phyloP scores from a whole-genome alignment of 2,329 filamentous ascomycete species.

The Dothidotthia symphoricarpi region DNA sequence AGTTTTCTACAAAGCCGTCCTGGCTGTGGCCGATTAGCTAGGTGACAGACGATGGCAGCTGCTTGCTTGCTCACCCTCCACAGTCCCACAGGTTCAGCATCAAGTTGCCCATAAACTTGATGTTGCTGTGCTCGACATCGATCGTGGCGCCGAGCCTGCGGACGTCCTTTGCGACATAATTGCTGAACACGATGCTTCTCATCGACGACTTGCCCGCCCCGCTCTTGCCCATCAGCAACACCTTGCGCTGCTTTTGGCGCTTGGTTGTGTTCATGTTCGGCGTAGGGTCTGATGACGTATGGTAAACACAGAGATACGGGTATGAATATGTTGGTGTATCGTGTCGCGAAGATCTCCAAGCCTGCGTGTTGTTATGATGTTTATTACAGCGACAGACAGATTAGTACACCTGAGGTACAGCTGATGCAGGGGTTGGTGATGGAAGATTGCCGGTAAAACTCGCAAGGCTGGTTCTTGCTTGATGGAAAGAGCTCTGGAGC shows the following conservation, averaged over 20 bases:
- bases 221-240: conserved; percentile 75
- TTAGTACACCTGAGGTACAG: too few relatives aligned
- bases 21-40: conserved; percentile 57
- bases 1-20: conserved; percentile 98
- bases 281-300: conserved; percentile 6
- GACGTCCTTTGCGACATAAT: conserved; percentile 96
- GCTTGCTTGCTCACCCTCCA: conserved; percentile 62
- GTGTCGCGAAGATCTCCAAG: not conserved
- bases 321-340: not conserved
- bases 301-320: not conserved
- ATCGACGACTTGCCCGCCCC: conserved; percentile 98
- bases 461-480: too few relatives aligned
- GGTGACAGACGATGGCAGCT: not conserved
- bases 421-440: too few relatives aligned
- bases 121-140: conserved; percentile 96
- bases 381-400: too few relatives aligned
- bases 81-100: conserved; percentile 99
- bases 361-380: too few relatives aligned
- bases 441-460: too few relatives aligned
- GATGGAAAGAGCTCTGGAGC: conserved; percentile 8
- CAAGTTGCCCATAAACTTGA: conserved; percentile 97
- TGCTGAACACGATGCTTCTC: conserved; percentile 98
- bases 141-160: conserved; percentile 91
- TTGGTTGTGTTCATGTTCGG: conserved; percentile 41
- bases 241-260: conserved; percentile 55